Base-by-base conservation (phyloP, 2,329 filamentous ascomycete genomes). In the Aspergillus pseudotamarii region DNA sequence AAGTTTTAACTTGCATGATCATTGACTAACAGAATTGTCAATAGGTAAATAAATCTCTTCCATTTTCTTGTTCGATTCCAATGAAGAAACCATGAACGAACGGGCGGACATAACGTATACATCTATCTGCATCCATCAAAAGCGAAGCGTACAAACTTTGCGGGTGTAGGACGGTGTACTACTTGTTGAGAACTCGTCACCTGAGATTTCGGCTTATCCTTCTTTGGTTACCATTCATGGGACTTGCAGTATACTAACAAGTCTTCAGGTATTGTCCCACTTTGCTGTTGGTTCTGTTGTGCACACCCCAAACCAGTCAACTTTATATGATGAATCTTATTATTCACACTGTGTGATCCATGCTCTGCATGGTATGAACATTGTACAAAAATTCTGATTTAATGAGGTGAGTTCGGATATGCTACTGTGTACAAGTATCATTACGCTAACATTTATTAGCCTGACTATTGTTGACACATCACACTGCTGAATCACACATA, bases 331-430 rank as follows among this genome's bases (percentile, higher is more conserved):
- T 89, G 86, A 88, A 84, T 80, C 82, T 65, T 64, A 56, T 81
- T 88, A 89, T 89, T 89, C 86, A 89, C 86, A 88, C 86, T 89
- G 86, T 88, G 87, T 88, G 86, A 89, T 80, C 82, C 78, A 75
- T 76, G 76, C 78, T 76, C 75, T 78, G 82, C 82, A 82, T 81
- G 83, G 81, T 78, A 70, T 88, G 86, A 88, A 85, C 84, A 82
- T 81, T 79, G 75, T 76, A 84, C 82, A 86, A 86, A 87, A 88
- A 86, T 36, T 88, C 86, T 89, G 86, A 89, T 88, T 88, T 88
- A 88, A 88, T 88, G 86, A 88, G 86, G 86, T 84, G 73, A 71
- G 79, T 77, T 50, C 6, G 54, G 51, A 4, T 32, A 28, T 28
- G 6, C 6, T 53, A 32, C 45, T 14, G 16, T 28, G 26, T 28